Base-by-base conservation (phyloP, 1,284 basidiomycete genomes). In the Cutaneotrichosporon mucoides region DNA sequence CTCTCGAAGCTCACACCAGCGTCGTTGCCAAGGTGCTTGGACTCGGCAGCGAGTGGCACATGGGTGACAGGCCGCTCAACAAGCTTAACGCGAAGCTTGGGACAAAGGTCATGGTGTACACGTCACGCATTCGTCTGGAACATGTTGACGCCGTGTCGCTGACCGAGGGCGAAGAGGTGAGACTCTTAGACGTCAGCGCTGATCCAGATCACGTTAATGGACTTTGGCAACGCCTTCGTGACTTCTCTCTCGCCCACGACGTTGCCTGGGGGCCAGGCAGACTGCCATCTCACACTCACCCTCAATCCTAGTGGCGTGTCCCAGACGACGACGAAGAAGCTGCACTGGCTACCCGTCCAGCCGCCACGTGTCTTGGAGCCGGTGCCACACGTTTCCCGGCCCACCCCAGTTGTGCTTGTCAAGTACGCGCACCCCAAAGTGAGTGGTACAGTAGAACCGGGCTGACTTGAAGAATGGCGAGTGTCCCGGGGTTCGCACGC, bases 121-220 rank as follows among this genome's bases (percentile, higher is more conserved):
- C 41, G 4, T 35, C 52, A 5, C 41, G 24, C 24, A 44, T 44
- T 34, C 42, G 13, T 24, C n/a, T 53, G 6, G 52, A 53, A 12
- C 8, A 53, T 9, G 52, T 34, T 11, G 52, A 53, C n/a, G 42
- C 42, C 13, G 34, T 10, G 34, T 43, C 40, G 24, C 41, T 53
- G 1, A 33, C 9, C 6, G 34, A n/a, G 6, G 35, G 35, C 33
- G 52, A 53, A 42, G 52, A 53, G 42, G 52, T 44, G 34, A 53
- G 52, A 8, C 34, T 52, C 12, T 1, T 8, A 8, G 13, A 16
- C 5, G 10, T 11, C 10, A 3, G 7, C 4, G 13, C 42, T 41
- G 42, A 53, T 16, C 12, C 52, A 53, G 52, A 44, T 53, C 52
- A 53, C 52, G 11, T 45, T 41, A 33, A 53, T 53, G 52, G 52